phyloP scores from a whole-genome alignment of 139 green algal species.

The Micractinium conductrix region DNA sequence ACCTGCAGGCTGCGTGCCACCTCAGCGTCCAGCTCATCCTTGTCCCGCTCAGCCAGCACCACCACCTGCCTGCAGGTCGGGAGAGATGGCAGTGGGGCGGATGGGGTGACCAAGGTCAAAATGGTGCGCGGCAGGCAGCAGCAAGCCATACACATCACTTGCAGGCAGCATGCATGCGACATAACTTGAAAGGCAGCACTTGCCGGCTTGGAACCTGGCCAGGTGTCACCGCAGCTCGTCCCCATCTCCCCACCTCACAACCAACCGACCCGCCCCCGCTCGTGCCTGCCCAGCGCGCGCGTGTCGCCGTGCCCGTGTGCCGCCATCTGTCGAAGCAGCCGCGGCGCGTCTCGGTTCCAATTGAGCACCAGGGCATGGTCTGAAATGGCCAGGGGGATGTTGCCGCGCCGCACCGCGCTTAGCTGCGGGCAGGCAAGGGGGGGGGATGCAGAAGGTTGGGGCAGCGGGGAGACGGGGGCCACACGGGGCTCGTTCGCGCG shows the following conservation, averaged over 20 bases:
- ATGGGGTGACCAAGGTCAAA: too few species aligned
- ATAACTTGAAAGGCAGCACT: neutral
- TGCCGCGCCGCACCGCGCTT: constrained; percentile 26
- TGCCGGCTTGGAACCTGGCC: neutral
- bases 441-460: neutral
- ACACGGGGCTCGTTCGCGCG: too few species aligned
- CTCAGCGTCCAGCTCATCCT: constrained; percentile 21
- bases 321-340: constrained; percentile 41
- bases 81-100: neutral
- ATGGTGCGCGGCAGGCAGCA: neutral
- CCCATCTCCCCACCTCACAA: neutral
- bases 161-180: neutral
- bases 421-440: constrained; percentile 4
- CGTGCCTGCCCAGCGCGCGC: constrained; percentile 20
- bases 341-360: constrained; percentile 34
- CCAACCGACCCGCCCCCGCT: neutral
- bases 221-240: neutral
- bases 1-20: too few species aligned
- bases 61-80: constrained; percentile 13
- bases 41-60: constrained; percentile 6
- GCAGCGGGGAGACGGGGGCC: too few species aligned
- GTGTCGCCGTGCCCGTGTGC: constrained; percentile 21
- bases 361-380: constrained; percentile 39
- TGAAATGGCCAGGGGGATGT: constrained; percentile 35
- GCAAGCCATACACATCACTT: neutral